These are phyloP conservation scores for Gloeostereum incarnatum DNA, from an alignment of 768 basidiomycete species.

Conservation along the genomic window DNA sequence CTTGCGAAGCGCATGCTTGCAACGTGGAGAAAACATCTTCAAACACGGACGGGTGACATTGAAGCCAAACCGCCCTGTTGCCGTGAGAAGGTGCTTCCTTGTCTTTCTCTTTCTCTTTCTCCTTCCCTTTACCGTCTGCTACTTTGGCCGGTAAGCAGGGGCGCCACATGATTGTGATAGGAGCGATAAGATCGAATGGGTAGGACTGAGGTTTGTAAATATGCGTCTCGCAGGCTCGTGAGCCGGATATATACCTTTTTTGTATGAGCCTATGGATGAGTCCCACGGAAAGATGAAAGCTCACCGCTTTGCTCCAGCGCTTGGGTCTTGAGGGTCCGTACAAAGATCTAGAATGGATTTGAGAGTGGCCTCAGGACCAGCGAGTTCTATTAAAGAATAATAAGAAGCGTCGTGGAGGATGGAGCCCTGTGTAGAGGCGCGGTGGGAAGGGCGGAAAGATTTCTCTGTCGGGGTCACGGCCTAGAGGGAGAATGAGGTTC, in stretches of 20 bases:
- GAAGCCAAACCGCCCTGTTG: constrained; percentile 56
- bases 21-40: constrained; percentile 46
- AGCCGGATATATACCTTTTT: constrained; percentile 54
- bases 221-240: constrained; percentile 55
- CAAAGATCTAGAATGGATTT: constrained; percentile 39
- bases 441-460: constrained; percentile 83
- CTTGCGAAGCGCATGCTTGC: constrained; percentile 37
- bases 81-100: constrained; percentile 12
- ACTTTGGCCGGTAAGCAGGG: constrained; percentile 18
- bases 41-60: constrained; percentile 69
- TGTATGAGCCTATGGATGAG: not conserved
- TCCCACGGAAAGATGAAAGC: constrained; percentile 4
- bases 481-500: constrained; percentile 22
- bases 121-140: constrained; percentile 9
- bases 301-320: constrained; percentile 56
- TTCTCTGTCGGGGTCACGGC: constrained; percentile 87
- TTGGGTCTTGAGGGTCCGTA: constrained; percentile 55
- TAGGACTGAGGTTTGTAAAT: constrained; percentile 56
- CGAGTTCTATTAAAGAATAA: constrained; percentile 64
- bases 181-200: constrained; percentile 65
- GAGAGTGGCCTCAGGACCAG: constrained; percentile 50
- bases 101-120: constrained; percentile 22
- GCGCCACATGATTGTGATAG: constrained; percentile 68
- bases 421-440: constrained; percentile 76
- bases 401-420: constrained; percentile 92